Base-by-base conservation (phyloP, 768 basidiomycete species). In the Galerina sulciceps region DNA sequence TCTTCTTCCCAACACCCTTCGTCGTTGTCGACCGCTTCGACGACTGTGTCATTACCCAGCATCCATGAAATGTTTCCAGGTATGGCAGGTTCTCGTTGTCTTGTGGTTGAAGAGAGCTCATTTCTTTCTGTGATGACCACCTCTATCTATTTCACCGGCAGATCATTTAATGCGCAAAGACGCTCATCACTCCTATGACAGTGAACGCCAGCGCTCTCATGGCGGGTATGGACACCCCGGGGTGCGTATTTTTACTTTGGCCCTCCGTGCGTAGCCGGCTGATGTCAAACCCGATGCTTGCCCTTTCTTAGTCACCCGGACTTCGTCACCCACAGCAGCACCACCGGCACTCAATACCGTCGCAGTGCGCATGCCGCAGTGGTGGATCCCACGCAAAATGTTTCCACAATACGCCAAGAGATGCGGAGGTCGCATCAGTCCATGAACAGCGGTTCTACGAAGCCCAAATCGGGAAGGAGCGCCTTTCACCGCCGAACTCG, bases 31-130 rank as follows among this genome's bases (percentile, higher is more conserved):
- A 26, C 40, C 22, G n/a, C 17, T n/a, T 36, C 52, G 10, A 23
- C 22, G 11, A 23, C 53, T 14, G 36, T 57, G 18, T 73, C 77
- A 1, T 71, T 85, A 23, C 84, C 83, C 22, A 80, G 81, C 63
- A 83, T 84, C 35, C 75, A 79, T 18, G 81, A 84, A 59, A 81
- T 85, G 76, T 85, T 85, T 59, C 84, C 84, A 45, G 82, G 84
- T 81, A 61, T 42, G 73, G 55, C 11, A 18, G 42, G 55, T 58
- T 49, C 26, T 59, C 37, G 22, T 13, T 46, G n/a, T 20, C 40
- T 37, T 26, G 4, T 47, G 6, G 31, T 13, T 15, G 13, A 6
- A 4, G n/a, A 44, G 48, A 13, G 9, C 40, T 37, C 18, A 22
- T 53, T 45, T 42, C 26, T 49, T 14, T 35, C 35, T 10, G 31